Percentiles rank a stretch among this genome's conserved stretches.
Conservation (phyloP, 208 protist species). For the Trypanosoma theileri region DNA sequence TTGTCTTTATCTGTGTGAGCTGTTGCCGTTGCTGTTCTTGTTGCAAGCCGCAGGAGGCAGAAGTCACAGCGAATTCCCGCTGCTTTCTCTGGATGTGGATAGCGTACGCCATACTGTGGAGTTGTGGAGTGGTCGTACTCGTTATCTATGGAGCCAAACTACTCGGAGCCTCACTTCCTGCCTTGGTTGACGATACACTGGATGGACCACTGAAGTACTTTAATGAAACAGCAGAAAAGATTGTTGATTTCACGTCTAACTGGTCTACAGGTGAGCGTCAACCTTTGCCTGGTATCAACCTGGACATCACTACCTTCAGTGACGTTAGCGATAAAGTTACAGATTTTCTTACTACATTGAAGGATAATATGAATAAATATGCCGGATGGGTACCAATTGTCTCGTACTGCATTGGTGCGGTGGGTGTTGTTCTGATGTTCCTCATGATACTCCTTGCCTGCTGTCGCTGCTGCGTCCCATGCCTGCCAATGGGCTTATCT, state of each 20-base stretch:
- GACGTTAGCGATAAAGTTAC: constrained; percentile 9
- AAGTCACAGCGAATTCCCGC: constrained; percentile 7
- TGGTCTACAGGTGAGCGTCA: constrained; percentile 10
- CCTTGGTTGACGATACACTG: constrained; percentile 1
- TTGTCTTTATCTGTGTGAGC: constrained; percentile 33
- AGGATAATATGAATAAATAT: not conserved
- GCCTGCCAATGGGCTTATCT: constrained; percentile 8
- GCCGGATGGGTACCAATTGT: constrained; percentile 9
- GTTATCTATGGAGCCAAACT: constrained; percentile 54
- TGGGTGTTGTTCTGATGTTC: constrained; percentile 17
- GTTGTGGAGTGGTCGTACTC: constrained; percentile 54
- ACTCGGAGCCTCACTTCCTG: not conserved
- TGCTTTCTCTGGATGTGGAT: constrained; percentile 80
- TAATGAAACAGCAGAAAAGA: constrained; percentile 20
- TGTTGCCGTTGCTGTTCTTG: constrained; percentile 48
- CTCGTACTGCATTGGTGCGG: constrained; percentile 19
- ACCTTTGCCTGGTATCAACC: not conserved
- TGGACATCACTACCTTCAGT: constrained; percentile 14
- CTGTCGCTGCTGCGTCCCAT: constrained; percentile 19
- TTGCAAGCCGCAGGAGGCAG: constrained; percentile 13
- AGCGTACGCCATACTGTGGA: constrained; percentile 45
- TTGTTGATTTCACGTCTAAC: constrained; percentile 17
- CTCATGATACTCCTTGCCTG: constrained; percentile 18
- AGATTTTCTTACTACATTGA: not conserved
- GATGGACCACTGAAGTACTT: constrained; percentile 23